Base-by-base conservation (phyloP, 805 yeast genomes). In the Phaffomyces antillensis region DNA sequence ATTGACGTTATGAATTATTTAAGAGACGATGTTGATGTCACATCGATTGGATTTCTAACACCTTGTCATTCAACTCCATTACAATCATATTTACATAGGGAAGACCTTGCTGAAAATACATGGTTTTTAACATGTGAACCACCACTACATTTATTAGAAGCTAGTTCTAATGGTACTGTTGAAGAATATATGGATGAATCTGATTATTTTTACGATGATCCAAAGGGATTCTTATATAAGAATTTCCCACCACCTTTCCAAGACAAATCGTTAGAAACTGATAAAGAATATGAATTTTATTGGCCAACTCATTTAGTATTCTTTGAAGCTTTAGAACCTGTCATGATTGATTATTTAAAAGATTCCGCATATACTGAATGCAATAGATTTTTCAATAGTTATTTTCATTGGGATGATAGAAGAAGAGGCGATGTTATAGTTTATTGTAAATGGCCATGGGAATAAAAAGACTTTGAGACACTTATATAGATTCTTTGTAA, bases 21-120 rank as follows among this genome's bases (percentile, higher is more conserved):
- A 20, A 71, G 80, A 36, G 48, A 63, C 20, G 60, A 68, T 31
- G 55, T 64, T 4, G 53, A 59, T 5, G 71, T 77, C 10, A 49
- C 63, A 9, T 72, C 84, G 2, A 65, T 90, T 26, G 96, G 96
- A 0, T 86, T 93, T 53, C 62, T 93, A 15, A 88, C 90, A 59
- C 99, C 99, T 0, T 93, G 99, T 56, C 99, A 93, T 62, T 90
- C 98, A 0, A 91, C 97, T 0, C 99, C 99, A 3, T 86, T 93
- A 81, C 96, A 88, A 58, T 77, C 93, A 24, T 80, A 84, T 59
- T 64, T 93, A 36, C 96, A 90, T 57, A 65, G 85, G 20, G 61
- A 67, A 10, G 73, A 70, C 25, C 58, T 75, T 5, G 36, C 37
- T 15, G 34, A 33, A 12, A 53, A 60, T 1, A 73, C 81, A 1